Percentiles rank a stretch among this genome's conserved stretches.
phyloP scores from a whole-genome alignment of 768 basidiomycete genomes.

The Floccularia luteovirens region DNA sequence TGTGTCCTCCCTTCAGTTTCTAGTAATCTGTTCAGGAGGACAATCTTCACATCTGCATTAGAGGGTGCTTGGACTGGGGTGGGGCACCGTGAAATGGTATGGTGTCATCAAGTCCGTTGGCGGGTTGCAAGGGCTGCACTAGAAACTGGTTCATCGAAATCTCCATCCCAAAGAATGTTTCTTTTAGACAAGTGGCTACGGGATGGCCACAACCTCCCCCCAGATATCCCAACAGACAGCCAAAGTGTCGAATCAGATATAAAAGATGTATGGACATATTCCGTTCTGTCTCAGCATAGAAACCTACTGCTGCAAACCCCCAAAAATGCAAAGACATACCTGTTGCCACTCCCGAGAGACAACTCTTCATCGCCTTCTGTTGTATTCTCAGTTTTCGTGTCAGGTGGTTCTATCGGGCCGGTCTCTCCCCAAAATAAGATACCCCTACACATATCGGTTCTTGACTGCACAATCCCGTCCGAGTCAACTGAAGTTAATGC shows the following conservation, averaged over 20 bases:
- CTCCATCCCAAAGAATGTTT: constrained; percentile 17
- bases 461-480: constrained; percentile 28
- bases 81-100: constrained; percentile 94
- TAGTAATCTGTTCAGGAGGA: constrained; percentile 35
- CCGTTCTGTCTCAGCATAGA: constrained; percentile 25
- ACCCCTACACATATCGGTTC: constrained; percentile 39
- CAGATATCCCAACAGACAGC: constrained; percentile 5
- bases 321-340: constrained; percentile 31
- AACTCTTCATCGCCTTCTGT: constrained; percentile 6
- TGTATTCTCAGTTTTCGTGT: constrained; percentile 51
- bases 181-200: constrained; percentile 64
- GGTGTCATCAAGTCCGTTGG: constrained; percentile 98
- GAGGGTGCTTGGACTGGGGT: constrained; percentile 95
- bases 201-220: constrained; percentile 45
- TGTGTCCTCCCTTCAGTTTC: constrained; percentile 49
- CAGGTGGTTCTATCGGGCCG: constrained; percentile 44
- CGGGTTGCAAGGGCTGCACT: constrained; percentile 74
- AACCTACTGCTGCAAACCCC: constrained; percentile 39
- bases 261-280: constrained; percentile 18
- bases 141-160: constrained; percentile 41
- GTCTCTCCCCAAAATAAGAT: constrained; percentile 41
- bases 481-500: constrained; percentile 11
- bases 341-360: constrained; percentile 36
- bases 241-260: constrained; percentile 11
- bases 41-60: constrained; percentile 79